These are phyloP conservation scores for Beauveria varroae DNA, from an alignment of 2,329 filamentous ascomycete species.

Conservation along the genomic window DNA sequence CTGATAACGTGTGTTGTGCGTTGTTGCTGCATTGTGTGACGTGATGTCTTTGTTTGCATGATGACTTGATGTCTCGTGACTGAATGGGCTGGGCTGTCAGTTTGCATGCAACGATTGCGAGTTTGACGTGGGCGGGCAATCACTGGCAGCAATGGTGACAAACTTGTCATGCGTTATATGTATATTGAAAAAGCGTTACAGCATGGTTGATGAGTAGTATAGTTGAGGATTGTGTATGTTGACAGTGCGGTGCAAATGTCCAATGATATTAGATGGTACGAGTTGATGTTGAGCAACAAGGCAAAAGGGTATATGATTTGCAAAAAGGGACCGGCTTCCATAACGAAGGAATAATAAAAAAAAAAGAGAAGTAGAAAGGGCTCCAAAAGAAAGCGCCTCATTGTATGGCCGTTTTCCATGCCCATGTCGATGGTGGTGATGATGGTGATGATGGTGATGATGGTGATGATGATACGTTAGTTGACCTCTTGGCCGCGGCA, in stretches of 20 bases:
- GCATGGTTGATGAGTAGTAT: too few species aligned
- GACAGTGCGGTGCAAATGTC: neutral
- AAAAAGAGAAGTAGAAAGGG: neutral
- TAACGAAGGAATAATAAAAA: neutral
- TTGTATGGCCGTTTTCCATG: neutral
- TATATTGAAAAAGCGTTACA: neutral
- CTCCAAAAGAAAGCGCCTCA: neutral
- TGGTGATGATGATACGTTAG: too few species aligned
- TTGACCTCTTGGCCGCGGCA: too few species aligned
- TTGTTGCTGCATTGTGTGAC: neutral
- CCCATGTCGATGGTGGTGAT: neutral
- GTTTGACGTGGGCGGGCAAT: neutral
- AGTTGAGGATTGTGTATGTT: neutral
- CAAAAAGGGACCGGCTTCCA: neutral
- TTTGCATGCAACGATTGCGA: neutral
- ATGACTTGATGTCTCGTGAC: neutral
- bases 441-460: neutral
- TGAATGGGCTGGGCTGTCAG: neutral
- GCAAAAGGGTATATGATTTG: neutral
- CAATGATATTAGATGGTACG: neutral
- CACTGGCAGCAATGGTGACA: too few species aligned
- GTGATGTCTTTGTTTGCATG: neutral
- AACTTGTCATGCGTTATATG: neutral
- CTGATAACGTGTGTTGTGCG: neutral
- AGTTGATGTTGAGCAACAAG: neutral